These are phyloP conservation scores for Globisporangium parvum DNA, from an alignment of 352 stramenopile species.

Conservation along the genomic window DNA sequence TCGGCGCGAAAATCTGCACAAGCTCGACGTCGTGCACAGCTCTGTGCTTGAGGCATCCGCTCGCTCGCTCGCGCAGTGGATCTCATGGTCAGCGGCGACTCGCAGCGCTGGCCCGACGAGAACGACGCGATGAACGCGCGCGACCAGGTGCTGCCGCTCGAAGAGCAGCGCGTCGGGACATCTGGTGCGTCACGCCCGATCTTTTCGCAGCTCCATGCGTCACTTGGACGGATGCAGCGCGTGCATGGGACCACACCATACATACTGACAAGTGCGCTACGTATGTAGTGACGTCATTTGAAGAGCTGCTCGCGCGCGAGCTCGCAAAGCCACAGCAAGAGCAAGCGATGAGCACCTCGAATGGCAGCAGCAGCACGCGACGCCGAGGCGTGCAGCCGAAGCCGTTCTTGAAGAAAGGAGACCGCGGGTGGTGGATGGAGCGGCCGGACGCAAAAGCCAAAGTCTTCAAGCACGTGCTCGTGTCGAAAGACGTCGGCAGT, in stretches of 20 bases:
- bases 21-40: too few species aligned
- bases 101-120: constrained; percentile 7
- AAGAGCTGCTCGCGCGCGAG: constrained; percentile 61
- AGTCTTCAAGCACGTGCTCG: constrained; percentile 53
- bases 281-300: constrained; percentile 42
- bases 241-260: background rate
- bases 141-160: background rate
- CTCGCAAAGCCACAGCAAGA: constrained; percentile 32
- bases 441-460: constrained; percentile 42
- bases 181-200: constrained; percentile 6
- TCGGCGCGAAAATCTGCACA: too few species aligned
- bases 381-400: constrained; percentile 22
- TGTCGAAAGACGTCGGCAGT: constrained; percentile 34
- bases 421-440: constrained; percentile 84
- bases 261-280: background rate
- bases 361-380: background rate
- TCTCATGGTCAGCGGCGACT: constrained; percentile 5
- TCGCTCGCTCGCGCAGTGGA: background rate
- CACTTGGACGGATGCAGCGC: background rate
- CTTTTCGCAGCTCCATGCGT: background rate
- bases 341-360: background rate
- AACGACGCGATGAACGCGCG: constrained; percentile 9
- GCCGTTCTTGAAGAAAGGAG: constrained; percentile 66
- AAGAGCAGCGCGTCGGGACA: constrained; percentile 13
- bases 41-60: too few species aligned